These are phyloP conservation scores for Cicer yamashitae DNA, from an alignment of 306 rosid genomes.

Conservation along the genomic window DNA sequence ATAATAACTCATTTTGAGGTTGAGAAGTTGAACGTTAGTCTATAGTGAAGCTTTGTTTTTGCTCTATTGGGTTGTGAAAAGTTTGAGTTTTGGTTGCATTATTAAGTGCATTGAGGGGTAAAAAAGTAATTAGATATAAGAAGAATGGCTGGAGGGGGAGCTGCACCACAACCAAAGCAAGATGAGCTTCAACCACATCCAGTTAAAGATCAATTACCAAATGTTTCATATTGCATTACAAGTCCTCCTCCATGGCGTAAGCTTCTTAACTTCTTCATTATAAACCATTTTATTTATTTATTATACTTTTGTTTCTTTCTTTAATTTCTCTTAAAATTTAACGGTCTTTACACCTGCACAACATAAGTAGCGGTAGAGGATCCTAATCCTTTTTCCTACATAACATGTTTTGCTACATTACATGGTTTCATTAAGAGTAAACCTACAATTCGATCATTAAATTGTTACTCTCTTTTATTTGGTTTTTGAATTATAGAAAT, in stretches of 20 bases:
- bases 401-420: not conserved
- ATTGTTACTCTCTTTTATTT: too few relatives aligned
- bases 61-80: constrained; percentile 26
- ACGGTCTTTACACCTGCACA: too few relatives aligned
- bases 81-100: constrained; percentile 42
- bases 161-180: constrained; percentile 85
- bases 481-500: not conserved
- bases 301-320: not conserved
- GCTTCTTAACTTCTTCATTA: constrained; percentile 41
- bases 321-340: too few relatives aligned
- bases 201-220: constrained; percentile 83
- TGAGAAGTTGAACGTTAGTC: constrained; percentile 39
- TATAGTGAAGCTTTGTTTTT: constrained; percentile 4
- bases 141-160: constrained; percentile 71
- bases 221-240: constrained; percentile 84
- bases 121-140: not conserved
- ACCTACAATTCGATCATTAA: not conserved
- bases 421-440: not conserved
- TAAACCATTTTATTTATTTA: not conserved
- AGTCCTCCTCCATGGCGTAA: constrained; percentile 99
- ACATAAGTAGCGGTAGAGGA: too few relatives aligned
- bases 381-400: not conserved
- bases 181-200: constrained; percentile 95
- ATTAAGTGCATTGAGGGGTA: constrained; percentile 1
- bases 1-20: constrained; percentile 29